Evolutionary conservation across 2,329 filamentous ascomycete species (phyloP).

Genomic region (Huntiella moniliformis): DNA sequence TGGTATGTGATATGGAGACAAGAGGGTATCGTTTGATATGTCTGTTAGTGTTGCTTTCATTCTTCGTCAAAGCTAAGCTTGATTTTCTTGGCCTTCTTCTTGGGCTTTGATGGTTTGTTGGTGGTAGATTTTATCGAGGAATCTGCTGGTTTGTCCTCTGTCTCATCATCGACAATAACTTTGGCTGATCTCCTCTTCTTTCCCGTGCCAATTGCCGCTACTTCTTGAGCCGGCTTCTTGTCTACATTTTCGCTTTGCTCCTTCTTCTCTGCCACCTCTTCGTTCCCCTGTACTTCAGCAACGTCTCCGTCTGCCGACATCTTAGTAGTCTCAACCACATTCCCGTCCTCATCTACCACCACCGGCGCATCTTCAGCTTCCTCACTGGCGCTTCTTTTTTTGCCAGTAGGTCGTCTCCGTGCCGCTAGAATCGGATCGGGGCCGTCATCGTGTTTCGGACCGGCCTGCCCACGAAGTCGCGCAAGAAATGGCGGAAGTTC

Average conservation of each 20-base stretch:
- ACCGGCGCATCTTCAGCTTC: conserved; percentile 62
- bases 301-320: conserved; percentile 26
- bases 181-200: conserved; percentile 38
- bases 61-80: conserved; percentile 51
- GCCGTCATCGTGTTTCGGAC: conserved; percentile 24
- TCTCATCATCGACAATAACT: conserved; percentile 24
- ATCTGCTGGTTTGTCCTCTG: conserved; percentile 15
- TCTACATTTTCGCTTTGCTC: conserved; percentile 14
- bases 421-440: conserved; percentile 34
- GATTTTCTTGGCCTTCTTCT: conserved; percentile 43
- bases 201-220: conserved; percentile 24
- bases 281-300: not conserved
- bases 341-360: conserved; percentile 54
- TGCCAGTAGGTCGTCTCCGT: conserved; percentile 28
- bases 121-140: conserved; percentile 13
- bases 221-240: conserved; percentile 17
- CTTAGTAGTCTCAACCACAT: conserved; percentile 34
- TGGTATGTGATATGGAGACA: not conserved
- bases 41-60: conserved; percentile 17
- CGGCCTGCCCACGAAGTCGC: conserved; percentile 32
- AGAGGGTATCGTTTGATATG: not conserved
- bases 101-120: conserved; percentile 14
- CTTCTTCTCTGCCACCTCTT: conserved; percentile 10
- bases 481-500: conserved; percentile 42
- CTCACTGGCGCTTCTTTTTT: conserved; percentile 39